Conservation (phyloP, 2,329 filamentous ascomycete species). For the Aspergillus quadricinctus region DNA sequence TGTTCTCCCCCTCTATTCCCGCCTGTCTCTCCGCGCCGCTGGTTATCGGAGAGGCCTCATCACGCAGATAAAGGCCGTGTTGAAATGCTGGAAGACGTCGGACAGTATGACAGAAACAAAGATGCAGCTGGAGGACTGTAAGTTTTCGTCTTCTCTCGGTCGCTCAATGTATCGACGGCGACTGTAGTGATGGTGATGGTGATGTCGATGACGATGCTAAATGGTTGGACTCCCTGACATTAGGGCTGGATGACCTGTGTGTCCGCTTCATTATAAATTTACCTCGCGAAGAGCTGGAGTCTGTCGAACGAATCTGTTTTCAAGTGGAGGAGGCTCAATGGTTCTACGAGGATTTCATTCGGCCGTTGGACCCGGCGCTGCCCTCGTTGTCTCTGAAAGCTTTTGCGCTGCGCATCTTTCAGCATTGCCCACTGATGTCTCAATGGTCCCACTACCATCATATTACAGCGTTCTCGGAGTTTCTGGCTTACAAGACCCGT, state of each 20-base stretch:
- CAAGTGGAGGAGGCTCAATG: slow-evolving; percentile 99
- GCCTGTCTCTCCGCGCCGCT: slow-evolving; percentile 16
- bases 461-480: slow-evolving; percentile 81
- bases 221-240: slow-evolving; percentile 7
- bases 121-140: slow-evolving; percentile 89
- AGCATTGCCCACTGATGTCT: slow-evolving; percentile 85
- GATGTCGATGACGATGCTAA: slow-evolving; percentile 13
- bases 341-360: slow-evolving; percentile 99
- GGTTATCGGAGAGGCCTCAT: slow-evolving; percentile 18
- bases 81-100: slow-evolving; percentile 59
- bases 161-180: background rate
- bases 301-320: slow-evolving; percentile 92
- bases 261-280: slow-evolving; percentile 98
- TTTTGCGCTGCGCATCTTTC: slow-evolving; percentile 87
- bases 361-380: slow-evolving; percentile 76
- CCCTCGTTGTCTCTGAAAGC: slow-evolving; percentile 79
- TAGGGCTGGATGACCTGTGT: slow-evolving; percentile 94
- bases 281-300: slow-evolving; percentile 82
- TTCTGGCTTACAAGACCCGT: slow-evolving; percentile 88
- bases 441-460: slow-evolving; percentile 74
- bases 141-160: slow-evolving; percentile 24
- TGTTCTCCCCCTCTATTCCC: slow-evolving; percentile 13
- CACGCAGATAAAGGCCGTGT: slow-evolving; percentile 18
- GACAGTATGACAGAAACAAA: slow-evolving; percentile 68
- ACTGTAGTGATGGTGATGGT: slow-evolving; percentile 12